Evolutionary conservation across 2,329 filamentous ascomycete species (phyloP).

Genomic region (Aureobasidium zeae): DNA sequence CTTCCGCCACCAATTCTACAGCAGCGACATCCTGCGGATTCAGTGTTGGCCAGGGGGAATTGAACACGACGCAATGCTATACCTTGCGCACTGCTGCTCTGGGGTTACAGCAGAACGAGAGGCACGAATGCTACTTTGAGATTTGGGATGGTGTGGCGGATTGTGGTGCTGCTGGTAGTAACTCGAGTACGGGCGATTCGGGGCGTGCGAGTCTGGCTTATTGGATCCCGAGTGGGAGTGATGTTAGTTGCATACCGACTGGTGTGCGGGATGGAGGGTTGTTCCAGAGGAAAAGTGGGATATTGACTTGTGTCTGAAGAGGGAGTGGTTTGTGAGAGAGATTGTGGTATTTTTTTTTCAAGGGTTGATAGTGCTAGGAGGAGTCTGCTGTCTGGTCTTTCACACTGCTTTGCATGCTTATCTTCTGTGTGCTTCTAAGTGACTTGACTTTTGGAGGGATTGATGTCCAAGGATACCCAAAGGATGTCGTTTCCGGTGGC

Average conservation of each 20-base stretch:
- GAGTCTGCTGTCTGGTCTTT: too few relatives aligned
- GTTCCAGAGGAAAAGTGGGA: conserved; percentile 20
- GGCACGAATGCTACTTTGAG: conserved; percentile 20
- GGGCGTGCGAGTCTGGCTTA: too few relatives aligned
- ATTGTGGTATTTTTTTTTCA: too few relatives aligned
- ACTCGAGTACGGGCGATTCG: conserved; percentile 10
- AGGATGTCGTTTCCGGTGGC: too few relatives aligned
- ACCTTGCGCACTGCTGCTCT: conserved; percentile 17
- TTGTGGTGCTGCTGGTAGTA: conserved; percentile 18
- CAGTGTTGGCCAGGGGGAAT: conserved; percentile 16
- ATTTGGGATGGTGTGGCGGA: conserved; percentile 18
- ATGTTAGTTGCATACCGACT: conserved; percentile 19
- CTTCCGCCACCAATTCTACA: conserved; percentile 7
- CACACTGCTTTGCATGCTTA: too few relatives aligned
- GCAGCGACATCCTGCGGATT: conserved; percentile 16
- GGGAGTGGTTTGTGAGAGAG: too few relatives aligned
- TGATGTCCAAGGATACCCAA: too few relatives aligned
- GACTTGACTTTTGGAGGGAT: too few relatives aligned
- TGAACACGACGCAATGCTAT: conserved; percentile 18
- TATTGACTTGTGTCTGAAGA: conserved; percentile 23
- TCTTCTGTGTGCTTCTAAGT: too few relatives aligned
- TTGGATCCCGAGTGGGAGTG: too few relatives aligned
- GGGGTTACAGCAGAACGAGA: conserved; percentile 18
- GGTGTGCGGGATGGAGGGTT: conserved; percentile 23
- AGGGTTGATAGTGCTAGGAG: too few relatives aligned